Evolutionary conservation across 768 basidiomycete species (phyloP).

Genomic region (Mycena crocata): DNA sequence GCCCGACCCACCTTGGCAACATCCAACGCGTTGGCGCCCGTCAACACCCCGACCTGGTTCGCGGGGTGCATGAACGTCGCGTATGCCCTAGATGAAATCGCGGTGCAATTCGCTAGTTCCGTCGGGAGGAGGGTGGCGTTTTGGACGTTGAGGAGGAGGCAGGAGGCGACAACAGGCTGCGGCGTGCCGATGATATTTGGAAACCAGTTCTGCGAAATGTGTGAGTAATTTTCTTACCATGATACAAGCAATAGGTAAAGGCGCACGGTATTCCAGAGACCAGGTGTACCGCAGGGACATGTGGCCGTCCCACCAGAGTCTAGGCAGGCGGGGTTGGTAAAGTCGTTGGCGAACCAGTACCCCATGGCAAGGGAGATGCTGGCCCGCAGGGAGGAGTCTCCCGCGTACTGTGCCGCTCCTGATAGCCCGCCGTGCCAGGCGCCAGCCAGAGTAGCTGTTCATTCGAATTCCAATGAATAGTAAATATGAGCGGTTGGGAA

Average conservation of each 20-base stretch:
- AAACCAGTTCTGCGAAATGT: constrained; percentile 68
- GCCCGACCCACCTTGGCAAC: constrained; percentile 65
- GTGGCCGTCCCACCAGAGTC: constrained; percentile 61
- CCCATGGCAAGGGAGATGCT: constrained; percentile 66
- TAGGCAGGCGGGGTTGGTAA: constrained; percentile 63
- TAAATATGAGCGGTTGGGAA: no score
- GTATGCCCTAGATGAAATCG: constrained; percentile 65
- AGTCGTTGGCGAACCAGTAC: constrained; percentile 74
- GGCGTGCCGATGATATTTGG: constrained; percentile 76
- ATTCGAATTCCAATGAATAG: constrained; percentile 1
- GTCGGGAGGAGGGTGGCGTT: constrained; percentile 55
- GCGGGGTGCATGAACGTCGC: constrained; percentile 56
- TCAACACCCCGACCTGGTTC: constrained; percentile 60
- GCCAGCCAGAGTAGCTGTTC: constrained; percentile 67
- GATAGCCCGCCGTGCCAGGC: constrained; percentile 66
- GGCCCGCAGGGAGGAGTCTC: constrained; percentile 51
- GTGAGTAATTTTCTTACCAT: background rate
- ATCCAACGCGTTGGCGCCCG: constrained; percentile 76
- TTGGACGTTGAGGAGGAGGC: constrained; percentile 67
- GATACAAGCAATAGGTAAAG: background rate
- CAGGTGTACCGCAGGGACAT: constrained; percentile 69
- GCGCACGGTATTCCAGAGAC: constrained; percentile 50
- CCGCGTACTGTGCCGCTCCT: constrained; percentile 55
- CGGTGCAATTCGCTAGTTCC: constrained; percentile 58
- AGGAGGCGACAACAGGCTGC: constrained; percentile 64